phyloP scores from a whole-genome alignment of 1,284 basidiomycete species.

The Ustilago hordei region DNA sequence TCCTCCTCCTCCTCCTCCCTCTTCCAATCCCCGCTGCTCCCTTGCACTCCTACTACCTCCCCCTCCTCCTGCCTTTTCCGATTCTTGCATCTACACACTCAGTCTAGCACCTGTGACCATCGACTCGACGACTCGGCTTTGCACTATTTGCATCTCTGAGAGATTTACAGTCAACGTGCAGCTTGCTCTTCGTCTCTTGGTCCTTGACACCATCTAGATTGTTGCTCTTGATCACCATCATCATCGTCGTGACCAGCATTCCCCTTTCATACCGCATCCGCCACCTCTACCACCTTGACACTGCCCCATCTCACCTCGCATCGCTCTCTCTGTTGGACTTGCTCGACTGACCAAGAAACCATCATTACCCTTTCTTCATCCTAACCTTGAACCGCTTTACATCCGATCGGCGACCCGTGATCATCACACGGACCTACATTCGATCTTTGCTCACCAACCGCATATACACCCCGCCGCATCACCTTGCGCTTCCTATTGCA shows the following conservation, averaged over 20 bases:
- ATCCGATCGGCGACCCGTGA: conserved; percentile 6
- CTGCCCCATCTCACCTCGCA: background rate
- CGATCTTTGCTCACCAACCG: background rate
- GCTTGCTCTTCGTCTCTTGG: conserved; percentile 7
- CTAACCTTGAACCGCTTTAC: background rate
- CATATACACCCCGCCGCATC: conserved; percentile 4
- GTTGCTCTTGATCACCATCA: conserved; percentile 3
- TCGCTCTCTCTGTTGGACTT: conserved; percentile 8
- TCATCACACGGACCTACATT: conserved; percentile 17
- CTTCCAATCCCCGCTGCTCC: conserved; percentile 13
- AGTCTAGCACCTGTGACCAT: conserved; percentile 10
- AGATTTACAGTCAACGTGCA: conserved; percentile 31
- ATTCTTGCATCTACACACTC: conserved; percentile 2
- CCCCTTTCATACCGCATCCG: background rate
- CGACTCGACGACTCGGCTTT: conserved; percentile 18
- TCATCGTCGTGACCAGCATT: background rate
- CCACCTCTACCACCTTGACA: background rate
- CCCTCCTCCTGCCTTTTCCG: conserved; percentile 22
- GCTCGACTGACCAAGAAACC: conserved; percentile 21
- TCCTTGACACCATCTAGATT: conserved; percentile 12
- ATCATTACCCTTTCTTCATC: background rate
- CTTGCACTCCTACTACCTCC: conserved; percentile 1
- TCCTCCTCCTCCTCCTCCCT: conserved; percentile 5
- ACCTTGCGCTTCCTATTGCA: background rate
- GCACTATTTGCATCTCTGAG: conserved; percentile 7